Evolutionary conservation across 495 filamentous ascomycete species (phyloP), one percentile per base, ranked within the genome.

Genomic region (Aspergillus sclerotiicarbonarius): DNA sequence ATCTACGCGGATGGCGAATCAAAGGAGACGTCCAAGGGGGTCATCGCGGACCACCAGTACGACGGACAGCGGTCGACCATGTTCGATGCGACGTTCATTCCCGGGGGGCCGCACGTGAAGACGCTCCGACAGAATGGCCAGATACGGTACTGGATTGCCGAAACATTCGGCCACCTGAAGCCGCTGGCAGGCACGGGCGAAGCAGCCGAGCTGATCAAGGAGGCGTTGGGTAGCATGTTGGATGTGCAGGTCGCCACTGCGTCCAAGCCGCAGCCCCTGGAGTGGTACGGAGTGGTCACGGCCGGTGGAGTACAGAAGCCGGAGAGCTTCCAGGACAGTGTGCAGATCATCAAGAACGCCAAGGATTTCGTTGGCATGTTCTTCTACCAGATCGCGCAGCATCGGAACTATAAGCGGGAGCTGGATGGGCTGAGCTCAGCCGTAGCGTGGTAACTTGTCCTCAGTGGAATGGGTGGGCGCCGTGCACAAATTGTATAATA

Each of bases 81-180:
- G 81, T 90, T 92, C 59, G 90, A 92, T 65, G 82, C 88, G 1
- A 64, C 91, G 39, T 90, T 89, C 70, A 75, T 92, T 16, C 87
- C 87, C 30, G 87, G 88, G 21, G 88, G 88, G 0, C 72, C 76
- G 0, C 73, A 88, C 52, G 80, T 85, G 8, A 64, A 71, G 58
- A 80, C 80, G 1, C 78, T 92, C 2, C 69, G 78, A 48, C 80
- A 83, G 70, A 87, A 80, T 51, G 88, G 90, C 6, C 83, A 90
- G 37, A 85, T 87, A 0, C 66, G 88, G 21, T 86, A 91, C 74
- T 92, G 86, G 86, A 73, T 92, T 31, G 82, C 87, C 51, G 88
- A 91, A 70, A 81, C 89, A 1, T 91, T 89, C 66, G 83, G 88
- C 6, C 82, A 90, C 58, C 67, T 89, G 53, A 88, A 91, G 74